Conservation (phyloP, 495 filamentous ascomycete species). For the Oidiodendron maius region DNA sequence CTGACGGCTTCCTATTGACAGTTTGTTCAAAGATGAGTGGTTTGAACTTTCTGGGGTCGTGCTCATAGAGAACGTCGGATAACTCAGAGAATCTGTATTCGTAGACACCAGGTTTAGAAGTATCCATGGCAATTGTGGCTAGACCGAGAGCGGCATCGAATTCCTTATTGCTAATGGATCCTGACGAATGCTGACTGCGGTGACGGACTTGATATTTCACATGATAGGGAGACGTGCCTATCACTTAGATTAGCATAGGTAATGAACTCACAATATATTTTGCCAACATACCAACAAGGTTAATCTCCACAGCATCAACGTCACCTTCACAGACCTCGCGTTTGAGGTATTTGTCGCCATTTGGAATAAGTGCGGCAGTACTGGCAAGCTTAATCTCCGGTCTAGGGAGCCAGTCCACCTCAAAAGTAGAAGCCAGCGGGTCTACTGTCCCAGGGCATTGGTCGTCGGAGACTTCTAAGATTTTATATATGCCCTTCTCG, state of each 20-base stretch:
- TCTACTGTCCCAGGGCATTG: constrained; percentile 79
- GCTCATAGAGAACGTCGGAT: constrained; percentile 77
- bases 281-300: constrained; percentile 56
- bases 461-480: constrained; percentile 67
- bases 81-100: constrained; percentile 80
- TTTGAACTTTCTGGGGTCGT: constrained; percentile 52
- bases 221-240: constrained; percentile 73
- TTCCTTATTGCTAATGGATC: constrained; percentile 53
- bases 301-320: constrained; percentile 77
- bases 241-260: constrained; percentile 11
- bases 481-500: constrained; percentile 67
- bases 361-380: constrained; percentile 46
- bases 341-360: constrained; percentile 53
- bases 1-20: constrained; percentile 75
- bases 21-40: constrained; percentile 70
- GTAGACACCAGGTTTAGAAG: constrained; percentile 70
- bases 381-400: constrained; percentile 65
- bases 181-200: constrained; percentile 55
- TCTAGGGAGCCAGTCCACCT: constrained; percentile 75
- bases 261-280: not conserved
- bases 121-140: constrained; percentile 77
- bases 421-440: constrained; percentile 61
- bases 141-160: constrained; percentile 66
- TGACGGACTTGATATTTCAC: constrained; percentile 75
- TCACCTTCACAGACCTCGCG: constrained; percentile 91